Percentiles rank a stretch among this genome's conserved stretches.
Conservation (phyloP, 2,329 filamentous ascomycete species). For the Ophiocordyceps sinensis region DNA sequence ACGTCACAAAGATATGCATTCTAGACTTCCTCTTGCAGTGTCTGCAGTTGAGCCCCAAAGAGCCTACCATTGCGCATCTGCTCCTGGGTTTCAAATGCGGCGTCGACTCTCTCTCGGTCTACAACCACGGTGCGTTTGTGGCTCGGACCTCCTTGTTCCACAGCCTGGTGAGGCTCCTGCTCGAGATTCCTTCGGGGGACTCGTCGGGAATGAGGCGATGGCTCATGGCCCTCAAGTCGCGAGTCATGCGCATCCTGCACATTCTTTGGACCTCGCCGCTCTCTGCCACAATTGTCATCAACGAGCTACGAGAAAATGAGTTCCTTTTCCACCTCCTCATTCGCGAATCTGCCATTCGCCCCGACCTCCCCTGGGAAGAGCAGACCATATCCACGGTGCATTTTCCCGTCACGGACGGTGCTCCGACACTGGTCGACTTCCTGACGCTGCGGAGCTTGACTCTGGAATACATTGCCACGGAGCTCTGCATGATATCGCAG, state of each 20-base stretch:
- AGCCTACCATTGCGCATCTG: conserved; percentile 79
- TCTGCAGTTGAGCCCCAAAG: conserved; percentile 56
- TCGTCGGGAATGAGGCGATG: conserved; percentile 49
- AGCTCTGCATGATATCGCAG: conserved; percentile 65
- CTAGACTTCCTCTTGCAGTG: conserved; percentile 77
- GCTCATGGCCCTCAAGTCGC: conserved; percentile 54
- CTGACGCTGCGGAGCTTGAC: conserved; percentile 62
- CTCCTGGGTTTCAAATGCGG: conserved; percentile 77
- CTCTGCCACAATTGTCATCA: conserved; percentile 59
- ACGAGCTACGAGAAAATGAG: conserved; percentile 66
- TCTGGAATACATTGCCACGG: conserved; percentile 73
- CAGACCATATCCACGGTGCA: conserved; percentile 41
- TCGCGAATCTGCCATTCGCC: conserved; percentile 54
- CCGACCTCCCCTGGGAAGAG: conserved; percentile 61
- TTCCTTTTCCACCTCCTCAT: conserved; percentile 67
- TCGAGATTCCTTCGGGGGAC: conserved; percentile 52
- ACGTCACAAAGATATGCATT: conserved; percentile 70
- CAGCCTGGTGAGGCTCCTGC: conserved; percentile 55
- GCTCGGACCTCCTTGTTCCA: conserved; percentile 69
- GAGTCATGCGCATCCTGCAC: conserved; percentile 58
- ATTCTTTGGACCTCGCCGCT: conserved; percentile 74
- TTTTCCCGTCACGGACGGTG: conserved; percentile 56
- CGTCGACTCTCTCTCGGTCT: conserved; percentile 52
- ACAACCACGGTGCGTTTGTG: conserved; percentile 56
- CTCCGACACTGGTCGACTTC: conserved; percentile 60